Base-by-base conservation (phyloP, 106 monocot species). In the Narthecium ossifragum region DNA sequence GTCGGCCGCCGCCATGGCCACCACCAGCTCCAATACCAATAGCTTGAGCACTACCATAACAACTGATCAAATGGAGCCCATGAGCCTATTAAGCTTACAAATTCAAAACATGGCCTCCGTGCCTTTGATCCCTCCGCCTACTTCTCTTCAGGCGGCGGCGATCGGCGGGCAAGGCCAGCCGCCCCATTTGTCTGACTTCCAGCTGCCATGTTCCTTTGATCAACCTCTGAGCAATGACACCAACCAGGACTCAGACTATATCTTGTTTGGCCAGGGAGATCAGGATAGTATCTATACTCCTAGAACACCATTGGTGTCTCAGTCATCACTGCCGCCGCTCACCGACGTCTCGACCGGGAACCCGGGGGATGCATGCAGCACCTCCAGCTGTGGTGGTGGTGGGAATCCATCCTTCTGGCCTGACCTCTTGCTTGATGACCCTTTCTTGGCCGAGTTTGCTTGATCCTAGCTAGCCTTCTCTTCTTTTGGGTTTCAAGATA, bases 341-440 rank as follows among this genome's bases (percentile, higher is more conserved):
- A 37, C 52, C 17, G 65, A 72, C 33, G 6, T 60, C 23, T 66
- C 70, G 1, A 30, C 32, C 6, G 36, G 33, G 24, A 68, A 69
- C 55, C 37, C 37, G 1, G 69, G 53, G 1, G 73, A 75, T 56
- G 68, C 63, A 11, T 64, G 70, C 34, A 78, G 70, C 54, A 68
- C 68, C 12, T 56, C 74, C 0, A 74, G 74, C 41, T 66, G 53
- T 23, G 73, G 34, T 17, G 66, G 61, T 20, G 56, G 29, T n/a
- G 61, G 12, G 31, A 54, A 41, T 23, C 20, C 69, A 36, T 57
- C 70, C 36, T 70, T 79, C 37, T 88, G 88, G 88, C 84, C 88
- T 8, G 88, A 88, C n/a, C 31, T 88, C 33, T 60, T 84, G 23
- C 59, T 71, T 33, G 84, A 88, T 31, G 88, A 88, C 30, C 70